phyloP scores from a whole-genome alignment of 2,329 filamentous ascomycete genomes.

The Pestalotiopsis sp. region DNA sequence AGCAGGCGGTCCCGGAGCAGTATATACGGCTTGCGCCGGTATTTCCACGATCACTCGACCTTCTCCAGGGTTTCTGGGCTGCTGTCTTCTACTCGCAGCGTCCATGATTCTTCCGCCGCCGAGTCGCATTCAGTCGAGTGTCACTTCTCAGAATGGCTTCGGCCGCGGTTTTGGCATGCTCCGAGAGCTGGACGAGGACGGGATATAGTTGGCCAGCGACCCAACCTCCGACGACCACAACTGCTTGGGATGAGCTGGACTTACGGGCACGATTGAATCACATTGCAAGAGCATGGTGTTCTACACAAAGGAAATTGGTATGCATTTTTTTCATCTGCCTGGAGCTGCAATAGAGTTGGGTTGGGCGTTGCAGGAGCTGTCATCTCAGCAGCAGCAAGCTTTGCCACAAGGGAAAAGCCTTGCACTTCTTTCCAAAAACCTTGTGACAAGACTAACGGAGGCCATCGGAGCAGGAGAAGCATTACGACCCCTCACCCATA shows the following conservation, averaged over 20 bases:
- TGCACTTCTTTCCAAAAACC: conserved; percentile 14
- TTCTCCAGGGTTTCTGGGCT: not conserved
- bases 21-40: not conserved
- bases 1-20: not conserved
- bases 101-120: conserved; percentile 57
- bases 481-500: conserved; percentile 17
- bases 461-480: conserved; percentile 19
- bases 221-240: conserved; percentile 32
- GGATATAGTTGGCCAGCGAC: conserved; percentile 37
- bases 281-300: conserved; percentile 44
- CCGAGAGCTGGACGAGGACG: conserved; percentile 43
- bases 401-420: not conserved
- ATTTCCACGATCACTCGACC: not conserved
- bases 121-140: conserved; percentile 42
- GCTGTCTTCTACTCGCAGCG: conserved; percentile 33
- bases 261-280: conserved; percentile 36
- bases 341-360: not conserved
- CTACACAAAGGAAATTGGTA: conserved; percentile 32
- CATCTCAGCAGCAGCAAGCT: not conserved
- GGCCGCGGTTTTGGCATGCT: conserved; percentile 47
- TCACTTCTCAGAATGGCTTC: conserved; percentile 56
- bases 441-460: conserved; percentile 12
- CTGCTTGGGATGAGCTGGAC: conserved; percentile 37
- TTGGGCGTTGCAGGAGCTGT: not conserved
- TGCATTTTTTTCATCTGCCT: conserved; percentile 18